Evolutionary conservation across 2,329 filamentous ascomycete species (phyloP).

Genomic region (Sarocladium strictum): DNA sequence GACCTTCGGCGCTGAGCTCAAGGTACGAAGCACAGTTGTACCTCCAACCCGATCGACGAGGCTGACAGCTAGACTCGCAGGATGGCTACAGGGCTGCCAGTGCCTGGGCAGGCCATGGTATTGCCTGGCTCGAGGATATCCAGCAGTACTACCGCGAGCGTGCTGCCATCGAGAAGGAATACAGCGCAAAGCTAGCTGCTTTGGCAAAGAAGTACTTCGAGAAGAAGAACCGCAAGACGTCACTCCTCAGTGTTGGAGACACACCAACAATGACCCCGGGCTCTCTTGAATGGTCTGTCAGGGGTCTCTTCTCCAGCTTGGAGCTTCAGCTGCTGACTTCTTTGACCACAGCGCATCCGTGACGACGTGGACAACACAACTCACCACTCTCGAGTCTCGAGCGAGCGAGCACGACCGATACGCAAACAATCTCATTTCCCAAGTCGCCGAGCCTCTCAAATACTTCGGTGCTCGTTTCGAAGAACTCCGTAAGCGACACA

Average conservation of each 20-base stretch:
- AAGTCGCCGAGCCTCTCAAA: slow-evolving; percentile 84
- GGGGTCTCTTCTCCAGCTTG: no score
- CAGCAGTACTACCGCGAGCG: slow-evolving; percentile 97
- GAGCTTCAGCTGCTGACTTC: slow-evolving; percentile 23
- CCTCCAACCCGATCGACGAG: slow-evolving; percentile 3
- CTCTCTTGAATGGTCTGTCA: slow-evolving; percentile 72
- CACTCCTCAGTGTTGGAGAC: slow-evolving; percentile 86
- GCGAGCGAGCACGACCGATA: slow-evolving; percentile 87
- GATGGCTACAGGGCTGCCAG: slow-evolving; percentile 97
- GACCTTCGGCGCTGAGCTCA: slow-evolving; percentile 89
- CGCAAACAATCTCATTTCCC: slow-evolving; percentile 67
- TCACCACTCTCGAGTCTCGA: slow-evolving; percentile 81
- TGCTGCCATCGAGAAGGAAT: slow-evolving; percentile 92
- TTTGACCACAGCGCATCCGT: slow-evolving; percentile 65
- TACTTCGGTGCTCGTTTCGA: slow-evolving; percentile 70
- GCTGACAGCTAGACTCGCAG: slow-evolving; percentile 36
- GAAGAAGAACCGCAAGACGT: slow-evolving; percentile 87
- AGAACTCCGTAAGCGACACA: slow-evolving; percentile 85
- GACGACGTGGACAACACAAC: slow-evolving; percentile 93
- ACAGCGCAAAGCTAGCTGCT: slow-evolving; percentile 77
- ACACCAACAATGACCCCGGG: slow-evolving; percentile 89
- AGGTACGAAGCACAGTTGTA: slow-evolving; percentile 49
- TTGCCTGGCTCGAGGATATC: slow-evolving; percentile 93
- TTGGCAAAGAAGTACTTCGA: slow-evolving; percentile 96
- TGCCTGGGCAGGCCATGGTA: slow-evolving; percentile 82